Percentiles rank a stretch among this genome's conserved stretches.
phyloP scores from a whole-genome alignment of 2,329 filamentous ascomycete genomes.

The Metarhizium anisopliae region DNA sequence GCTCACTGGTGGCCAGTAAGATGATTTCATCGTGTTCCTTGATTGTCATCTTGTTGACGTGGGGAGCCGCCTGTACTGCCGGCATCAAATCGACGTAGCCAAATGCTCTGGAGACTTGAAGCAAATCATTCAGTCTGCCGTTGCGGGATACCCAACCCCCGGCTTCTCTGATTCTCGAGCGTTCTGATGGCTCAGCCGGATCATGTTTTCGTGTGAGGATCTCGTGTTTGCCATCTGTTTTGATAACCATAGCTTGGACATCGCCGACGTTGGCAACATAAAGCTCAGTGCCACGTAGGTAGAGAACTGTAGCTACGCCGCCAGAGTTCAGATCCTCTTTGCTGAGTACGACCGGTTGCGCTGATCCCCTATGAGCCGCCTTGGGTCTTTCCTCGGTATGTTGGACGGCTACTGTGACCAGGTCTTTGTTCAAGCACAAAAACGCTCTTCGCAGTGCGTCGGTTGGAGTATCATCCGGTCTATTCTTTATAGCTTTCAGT shows the following conservation, averaged over 20 bases:
- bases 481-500: conserved; percentile 60
- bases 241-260: conserved; percentile 89
- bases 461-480: conserved; percentile 62
- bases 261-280: conserved; percentile 95
- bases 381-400: conserved; percentile 65
- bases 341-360: conserved; percentile 66
- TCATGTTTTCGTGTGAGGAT: conserved; percentile 89
- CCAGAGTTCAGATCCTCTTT: conserved; percentile 87
- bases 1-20: conserved; percentile 78
- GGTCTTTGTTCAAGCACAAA: conserved; percentile 83
- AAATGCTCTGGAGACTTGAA: conserved; percentile 90
- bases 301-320: conserved; percentile 84
- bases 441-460: conserved; percentile 86
- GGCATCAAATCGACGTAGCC: conserved; percentile 91
- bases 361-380: conserved; percentile 60
- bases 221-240: conserved; percentile 74
- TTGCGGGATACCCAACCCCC: conserved; percentile 94
- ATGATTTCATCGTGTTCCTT: conserved; percentile 91
- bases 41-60: conserved; percentile 69
- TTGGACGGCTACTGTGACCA: conserved; percentile 76
- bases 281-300: conserved; percentile 80
- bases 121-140: conserved; percentile 82
- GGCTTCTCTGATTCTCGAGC: conserved; percentile 83
- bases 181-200: conserved; percentile 75
- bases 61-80: conserved; percentile 81